Base-by-base conservation (phyloP, 352 stramenopile genomes). In the Globisporangium iwayamae region DNA sequence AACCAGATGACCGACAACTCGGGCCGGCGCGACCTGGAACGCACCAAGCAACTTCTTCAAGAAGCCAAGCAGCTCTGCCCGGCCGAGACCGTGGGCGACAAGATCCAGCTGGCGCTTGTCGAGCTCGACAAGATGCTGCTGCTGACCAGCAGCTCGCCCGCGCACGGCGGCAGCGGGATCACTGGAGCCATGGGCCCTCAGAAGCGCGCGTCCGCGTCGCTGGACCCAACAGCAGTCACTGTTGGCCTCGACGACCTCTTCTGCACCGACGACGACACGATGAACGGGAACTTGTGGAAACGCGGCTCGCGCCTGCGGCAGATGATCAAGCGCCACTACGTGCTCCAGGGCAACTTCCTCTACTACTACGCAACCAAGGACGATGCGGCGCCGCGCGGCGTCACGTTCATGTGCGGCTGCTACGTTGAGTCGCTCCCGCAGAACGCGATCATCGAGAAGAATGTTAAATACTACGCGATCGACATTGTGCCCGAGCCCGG, bases 261-360 rank as follows among this genome's bases (percentile, higher is more conserved):
- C 5, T 52, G 79, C 6, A 67, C 76, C 3, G 71, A 85, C 43
- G 69, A 66, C 1, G 66, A 72, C 45, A 76, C 66, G 22, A 69
- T 92, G 20, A 78, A 67, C 4, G 85, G 85, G 20, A 76, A 88
- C 22, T 68, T 94, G 8, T 93, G 80, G 81, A 95, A 95, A 55
- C 85, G 83, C 4, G 87, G 85, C 25, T 82, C 76, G 18, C 81
- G 84, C 13, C 69, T 96, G n/a, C 83, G 87, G 2, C 84, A 93
- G 48, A 94, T 96, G 85, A 93, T 89, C 71, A 91, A 89, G 68
- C 79, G 84, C 38, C 78, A 93, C 67, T 94, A 94, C 71, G 81
- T 89, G 22, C 68, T 96, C 16, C 85, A 95, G 63, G 87, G 87
- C 65, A 94, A 91, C 48, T 96, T 96, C 57, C 79, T 96, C 22